Percentiles rank a stretch among this genome's conserved stretches.
Evolutionary conservation across 2,329 filamentous ascomycete species (phyloP).

Genomic region (Diplocarpon rosae): DNA sequence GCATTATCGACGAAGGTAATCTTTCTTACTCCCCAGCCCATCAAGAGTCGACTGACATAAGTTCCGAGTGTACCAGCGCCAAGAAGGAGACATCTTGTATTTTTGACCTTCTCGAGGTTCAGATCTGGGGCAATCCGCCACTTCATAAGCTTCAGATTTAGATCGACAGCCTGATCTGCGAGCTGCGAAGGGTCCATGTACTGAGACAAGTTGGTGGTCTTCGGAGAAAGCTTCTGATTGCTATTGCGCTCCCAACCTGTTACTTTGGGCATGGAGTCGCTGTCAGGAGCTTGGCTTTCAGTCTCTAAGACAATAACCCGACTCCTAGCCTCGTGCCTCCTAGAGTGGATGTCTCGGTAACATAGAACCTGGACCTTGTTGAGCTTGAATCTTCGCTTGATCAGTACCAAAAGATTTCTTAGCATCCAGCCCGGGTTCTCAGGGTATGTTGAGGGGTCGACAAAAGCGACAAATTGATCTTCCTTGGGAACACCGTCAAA

Average conservation of each 20-base stretch:
- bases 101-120: conserved; percentile 78
- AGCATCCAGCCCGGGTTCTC: conserved; percentile 87
- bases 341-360: conserved; percentile 73
- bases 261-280: conserved; percentile 63
- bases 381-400: conserved; percentile 71
- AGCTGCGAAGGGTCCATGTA: conserved; percentile 86
- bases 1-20: conserved; percentile 96
- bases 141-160: conserved; percentile 97
- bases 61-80: conserved; percentile 89
- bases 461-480: conserved; percentile 77
- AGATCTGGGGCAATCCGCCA: conserved; percentile 90
- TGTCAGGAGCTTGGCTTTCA: conserved; percentile 19
- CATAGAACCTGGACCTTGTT: conserved; percentile 74
- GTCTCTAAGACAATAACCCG: conserved; percentile 50
- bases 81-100: conserved; percentile 79
- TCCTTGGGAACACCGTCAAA: conserved; percentile 62
- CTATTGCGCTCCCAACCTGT: conserved; percentile 91
- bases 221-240: conserved; percentile 64
- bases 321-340: conserved; percentile 70
- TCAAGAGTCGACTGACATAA: conserved; percentile 82
- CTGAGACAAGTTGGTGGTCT: conserved; percentile 72
- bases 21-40: conserved; percentile 92
- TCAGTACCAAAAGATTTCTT: conserved; percentile 75
- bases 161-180: conserved; percentile 87
- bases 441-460: conserved; percentile 83